Conservation (phyloP, 2,329 filamentous ascomycete species). For the Arthrobotrys musiformis region DNA sequence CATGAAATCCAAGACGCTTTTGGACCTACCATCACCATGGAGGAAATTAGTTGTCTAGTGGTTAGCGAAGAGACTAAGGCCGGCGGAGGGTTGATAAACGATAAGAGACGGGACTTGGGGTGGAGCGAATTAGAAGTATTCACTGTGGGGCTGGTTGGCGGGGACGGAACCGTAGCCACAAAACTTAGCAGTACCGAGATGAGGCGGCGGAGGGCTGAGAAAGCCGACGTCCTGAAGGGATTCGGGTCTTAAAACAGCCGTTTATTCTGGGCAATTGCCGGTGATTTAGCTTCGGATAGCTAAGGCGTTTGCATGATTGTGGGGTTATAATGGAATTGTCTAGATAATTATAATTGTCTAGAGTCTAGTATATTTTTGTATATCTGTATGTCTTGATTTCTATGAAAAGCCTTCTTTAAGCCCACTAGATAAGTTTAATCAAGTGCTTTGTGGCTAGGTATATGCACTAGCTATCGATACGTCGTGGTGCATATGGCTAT, state of each 20-base stretch:
- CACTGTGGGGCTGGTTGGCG: conserved; percentile 88
- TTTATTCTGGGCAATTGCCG: neutral
- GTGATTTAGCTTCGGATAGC: no score
- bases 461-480: neutral
- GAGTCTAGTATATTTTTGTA: neutral
- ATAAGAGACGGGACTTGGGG: conserved; percentile 78
- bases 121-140: conserved; percentile 82
- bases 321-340: neutral
- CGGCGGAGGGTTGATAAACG: conserved; percentile 86
- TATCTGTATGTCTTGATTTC: neutral
- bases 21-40: conserved; percentile 87
- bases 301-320: neutral
- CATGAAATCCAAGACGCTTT: conserved; percentile 88
- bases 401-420: neutral
- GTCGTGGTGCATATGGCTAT: no score
- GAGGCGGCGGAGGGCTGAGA: conserved; percentile 53
- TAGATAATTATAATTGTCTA: neutral
- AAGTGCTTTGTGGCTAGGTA: neutral
- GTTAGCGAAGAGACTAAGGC: conserved; percentile 87
- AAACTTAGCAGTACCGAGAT: conserved; percentile 61
- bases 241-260: conserved; percentile 28
- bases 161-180: conserved; percentile 66
- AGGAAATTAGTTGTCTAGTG: conserved; percentile 80
- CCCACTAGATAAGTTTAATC: no score
- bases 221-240: conserved; percentile 37